Base-by-base conservation (phyloP, 371 early-diverging fungal species). In the Modicella reniformis region DNA sequence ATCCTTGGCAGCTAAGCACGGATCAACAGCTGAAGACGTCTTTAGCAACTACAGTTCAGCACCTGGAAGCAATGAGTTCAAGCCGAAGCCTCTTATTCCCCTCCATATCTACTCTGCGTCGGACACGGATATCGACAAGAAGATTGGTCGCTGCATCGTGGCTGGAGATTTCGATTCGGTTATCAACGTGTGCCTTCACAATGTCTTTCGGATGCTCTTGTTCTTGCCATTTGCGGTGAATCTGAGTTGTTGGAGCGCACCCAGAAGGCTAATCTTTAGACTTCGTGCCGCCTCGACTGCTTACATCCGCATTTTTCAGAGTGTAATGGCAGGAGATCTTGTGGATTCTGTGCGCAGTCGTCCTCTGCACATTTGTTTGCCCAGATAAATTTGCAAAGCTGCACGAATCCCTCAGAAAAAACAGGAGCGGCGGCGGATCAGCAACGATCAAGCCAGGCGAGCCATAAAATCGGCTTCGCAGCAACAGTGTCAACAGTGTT, bases 161-260 rank as follows among this genome's bases (percentile, higher is more conserved):
- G 80, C 94, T 33, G 97, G 97, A 60, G 95, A 97, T 80, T 96
- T 95, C 76, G 93, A 93, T 69, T 86, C 93, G 1, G 98, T 97
- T 21, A 96, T 96, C 13, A 82, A 91, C 29, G 82, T 93, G 23
- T 97, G 96, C 70, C 82, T 99, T 37, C 86, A 89, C 26, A 83
- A 90, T 7, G 93, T 33, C 88, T 92, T 57, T 91, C 97, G 0
- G 99, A 99, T 74, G 99, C 98, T 0, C 82, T 99, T 33, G 82
- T 96, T 65, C 84, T 99, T 63, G 96, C 96, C 15, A 88, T 92
- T 37, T 92, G 92, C 67, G 95, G 97, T 25, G 93, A 95, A 7
- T 80, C 88, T 2, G 98, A 97, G 30, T 84, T 98, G 29, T 82
- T 96, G 40, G 80, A 81, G 17, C 89, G 92, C 26, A 94, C 95